Conservation (phyloP, 2,329 filamentous ascomycete species). For the Fusarium devonianum region DNA sequence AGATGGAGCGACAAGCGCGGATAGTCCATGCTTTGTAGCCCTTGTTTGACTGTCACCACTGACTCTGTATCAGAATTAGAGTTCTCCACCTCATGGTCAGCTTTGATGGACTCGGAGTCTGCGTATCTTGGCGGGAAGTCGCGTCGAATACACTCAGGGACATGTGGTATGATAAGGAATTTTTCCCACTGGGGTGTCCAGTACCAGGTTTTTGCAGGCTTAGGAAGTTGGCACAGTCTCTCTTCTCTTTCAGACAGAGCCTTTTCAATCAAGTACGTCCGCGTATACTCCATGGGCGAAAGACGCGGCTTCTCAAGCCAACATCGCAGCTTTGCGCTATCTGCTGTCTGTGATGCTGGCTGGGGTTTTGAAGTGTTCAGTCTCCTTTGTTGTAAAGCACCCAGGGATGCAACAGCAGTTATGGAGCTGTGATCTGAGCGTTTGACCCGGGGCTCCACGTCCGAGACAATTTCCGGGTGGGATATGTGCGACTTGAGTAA, state of each 20-base stretch:
- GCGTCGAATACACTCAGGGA: conserved; percentile 42
- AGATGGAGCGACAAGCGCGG: conserved; percentile 47
- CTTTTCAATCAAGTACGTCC: conserved; percentile 47
- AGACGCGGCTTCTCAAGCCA: conserved; percentile 42
- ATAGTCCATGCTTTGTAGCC: conserved; percentile 18
- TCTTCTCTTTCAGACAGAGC: conserved; percentile 39
- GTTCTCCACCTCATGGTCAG: not conserved
- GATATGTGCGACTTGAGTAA: conserved; percentile 39
- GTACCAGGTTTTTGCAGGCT: conserved; percentile 42
- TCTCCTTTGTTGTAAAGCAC: not conserved
- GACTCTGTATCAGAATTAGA: conserved; percentile 35
- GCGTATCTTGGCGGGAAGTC: not conserved
- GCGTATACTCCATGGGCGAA: conserved; percentile 52
- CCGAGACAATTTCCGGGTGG: conserved; percentile 27
- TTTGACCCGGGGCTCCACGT: not conserved
- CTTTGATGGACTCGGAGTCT: not conserved
- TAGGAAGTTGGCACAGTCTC: conserved; percentile 41
- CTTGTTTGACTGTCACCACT: conserved; percentile 23
- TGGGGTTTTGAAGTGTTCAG: not conserved
- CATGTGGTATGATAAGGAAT: conserved; percentile 48
- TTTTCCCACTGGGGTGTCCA: conserved; percentile 49
- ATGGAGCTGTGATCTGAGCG: conserved; percentile 3
- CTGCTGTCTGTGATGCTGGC: conserved; percentile 2
- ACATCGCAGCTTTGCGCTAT: conserved; percentile 4
- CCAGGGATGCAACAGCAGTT: not conserved